Evolutionary conservation across 1,284 basidiomycete species (phyloP), one percentile per base, ranked within the genome.

Genomic region (Pascua guehoae): DNA sequence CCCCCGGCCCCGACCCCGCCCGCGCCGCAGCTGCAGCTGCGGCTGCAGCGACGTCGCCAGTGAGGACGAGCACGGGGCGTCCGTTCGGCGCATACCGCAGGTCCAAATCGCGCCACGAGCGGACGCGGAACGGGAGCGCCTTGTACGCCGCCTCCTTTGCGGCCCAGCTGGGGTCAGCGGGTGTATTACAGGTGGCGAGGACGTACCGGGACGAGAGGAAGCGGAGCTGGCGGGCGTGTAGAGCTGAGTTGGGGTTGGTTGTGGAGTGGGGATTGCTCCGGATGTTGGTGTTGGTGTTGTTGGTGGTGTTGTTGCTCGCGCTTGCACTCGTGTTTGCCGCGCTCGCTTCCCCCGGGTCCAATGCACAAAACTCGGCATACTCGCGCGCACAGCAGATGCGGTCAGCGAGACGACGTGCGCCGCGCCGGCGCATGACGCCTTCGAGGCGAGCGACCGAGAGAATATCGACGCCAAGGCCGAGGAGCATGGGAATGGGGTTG

Each of bases 61-160:
- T 32, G 15, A 63, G 52, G 7, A 42, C 24, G 17, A 71, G 54
- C 1, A 54, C 46, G 8, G 69, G 67, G 51, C 69, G 61, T 8
- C 68, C 67, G 15, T 59, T 57, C 1, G 53, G 37, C 8, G 53
- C 44, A 37, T 68, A 58, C 10, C 50, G 43, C 38, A 80, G 57
- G 37, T 74, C 67, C 52, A 93, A 75, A 39, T 91, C 84, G 68
- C 89, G 88, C 90, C 90, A 93, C 2, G 82, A 43, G 37, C 42
- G 83, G n/a, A 87, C 83, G 17, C 72, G 78, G 2, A 88, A 86
- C 66, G 85, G 90, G 54, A 92, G 69, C 0, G 92, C 89, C 73
- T 96, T 95, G 79, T 92, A 94, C 0, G 88, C 85, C 0, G 92
- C 89, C 78, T 95, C 92, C 70, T 96, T 96, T 40, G 88, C 80